phyloP scores from a whole-genome alignment of 2,329 filamentous ascomycete genomes.

The Beauveria caledonica region DNA sequence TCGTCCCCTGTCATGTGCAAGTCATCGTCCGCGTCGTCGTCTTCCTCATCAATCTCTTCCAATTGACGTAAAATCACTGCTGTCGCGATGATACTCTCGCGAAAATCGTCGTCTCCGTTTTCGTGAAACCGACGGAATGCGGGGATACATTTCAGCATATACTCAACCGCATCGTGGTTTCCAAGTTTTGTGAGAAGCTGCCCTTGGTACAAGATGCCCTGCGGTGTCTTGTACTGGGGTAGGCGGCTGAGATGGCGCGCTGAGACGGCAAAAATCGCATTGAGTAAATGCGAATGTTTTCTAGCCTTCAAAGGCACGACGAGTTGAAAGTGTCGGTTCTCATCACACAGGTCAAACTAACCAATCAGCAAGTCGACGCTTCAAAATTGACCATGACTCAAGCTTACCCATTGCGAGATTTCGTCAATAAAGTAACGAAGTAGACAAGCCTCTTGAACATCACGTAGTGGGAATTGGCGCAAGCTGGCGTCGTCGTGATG shows the following conservation, averaged over 20 bases:
- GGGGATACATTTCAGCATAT: constrained; percentile 32
- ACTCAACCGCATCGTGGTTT: constrained; percentile 31
- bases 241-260: constrained; percentile 31
- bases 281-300: constrained; percentile 29
- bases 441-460: constrained; percentile 30
- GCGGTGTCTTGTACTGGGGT: constrained; percentile 28
- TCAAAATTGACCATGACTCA: not conserved
- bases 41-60: constrained; percentile 33
- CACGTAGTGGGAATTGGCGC: constrained; percentile 22
- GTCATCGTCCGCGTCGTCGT: constrained; percentile 12
- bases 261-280: constrained; percentile 33
- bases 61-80: constrained; percentile 33
- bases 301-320: constrained; percentile 28
- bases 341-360: constrained; percentile 33
- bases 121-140: constrained; percentile 30
- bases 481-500: constrained; percentile 2
- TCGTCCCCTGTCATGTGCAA: constrained; percentile 3
- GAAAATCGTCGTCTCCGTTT: constrained; percentile 29
- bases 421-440: constrained; percentile 32
- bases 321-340: constrained; percentile 31
- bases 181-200: constrained; percentile 28
- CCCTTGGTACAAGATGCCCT: constrained; percentile 29
- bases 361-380: not conserved
- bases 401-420: constrained; percentile 30
- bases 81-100: constrained; percentile 33